Conservation (phyloP, 495 filamentous ascomycete genomes). For the Hyaloscypha hepaticicola region DNA sequence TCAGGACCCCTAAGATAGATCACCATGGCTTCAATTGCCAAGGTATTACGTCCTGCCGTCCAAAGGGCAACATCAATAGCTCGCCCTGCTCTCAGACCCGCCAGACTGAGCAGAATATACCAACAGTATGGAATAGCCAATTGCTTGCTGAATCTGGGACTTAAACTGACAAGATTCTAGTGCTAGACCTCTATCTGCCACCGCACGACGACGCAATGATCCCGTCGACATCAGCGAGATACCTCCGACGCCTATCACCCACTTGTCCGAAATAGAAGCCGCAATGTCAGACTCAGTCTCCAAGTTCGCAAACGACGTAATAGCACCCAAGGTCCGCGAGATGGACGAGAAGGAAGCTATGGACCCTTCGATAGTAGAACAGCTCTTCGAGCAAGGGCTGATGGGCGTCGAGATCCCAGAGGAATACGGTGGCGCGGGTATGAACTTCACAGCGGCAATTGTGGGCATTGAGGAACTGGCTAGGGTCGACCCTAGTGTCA, state of each 20-base stretch:
- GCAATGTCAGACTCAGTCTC: conserved; percentile 86
- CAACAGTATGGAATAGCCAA: conserved; percentile 42
- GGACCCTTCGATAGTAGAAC: conserved; percentile 84
- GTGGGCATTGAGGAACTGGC: conserved; percentile 97
- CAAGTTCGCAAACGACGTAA: conserved; percentile 85
- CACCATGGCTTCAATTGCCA: conserved; percentile 68
- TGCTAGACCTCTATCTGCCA: conserved; percentile 70
- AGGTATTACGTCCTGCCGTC: conserved; percentile 65
- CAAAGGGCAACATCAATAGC: conserved; percentile 42
- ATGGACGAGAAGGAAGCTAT: conserved; percentile 98
- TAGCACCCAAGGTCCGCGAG: conserved; percentile 88
- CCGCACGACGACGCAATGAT: conserved; percentile 54
- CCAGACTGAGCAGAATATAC: conserved; percentile 38
- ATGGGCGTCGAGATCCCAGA: conserved; percentile 99
- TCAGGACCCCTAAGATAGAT: neutral
- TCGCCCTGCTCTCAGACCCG: conserved; percentile 45
- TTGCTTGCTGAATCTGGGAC: neutral
- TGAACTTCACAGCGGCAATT: conserved; percentile 98
- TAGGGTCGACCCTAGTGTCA: conserved; percentile 90
- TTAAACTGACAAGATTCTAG: conserved; percentile 35
- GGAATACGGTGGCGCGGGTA: conserved; percentile 92
- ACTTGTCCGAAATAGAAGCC: conserved; percentile 85
- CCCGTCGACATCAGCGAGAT: conserved; percentile 65
- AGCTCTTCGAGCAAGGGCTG: conserved; percentile 93
- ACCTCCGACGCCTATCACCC: conserved; percentile 88